Conservation (phyloP, 768 basidiomycete species). For the Coprinopsis cinerea region DNA sequence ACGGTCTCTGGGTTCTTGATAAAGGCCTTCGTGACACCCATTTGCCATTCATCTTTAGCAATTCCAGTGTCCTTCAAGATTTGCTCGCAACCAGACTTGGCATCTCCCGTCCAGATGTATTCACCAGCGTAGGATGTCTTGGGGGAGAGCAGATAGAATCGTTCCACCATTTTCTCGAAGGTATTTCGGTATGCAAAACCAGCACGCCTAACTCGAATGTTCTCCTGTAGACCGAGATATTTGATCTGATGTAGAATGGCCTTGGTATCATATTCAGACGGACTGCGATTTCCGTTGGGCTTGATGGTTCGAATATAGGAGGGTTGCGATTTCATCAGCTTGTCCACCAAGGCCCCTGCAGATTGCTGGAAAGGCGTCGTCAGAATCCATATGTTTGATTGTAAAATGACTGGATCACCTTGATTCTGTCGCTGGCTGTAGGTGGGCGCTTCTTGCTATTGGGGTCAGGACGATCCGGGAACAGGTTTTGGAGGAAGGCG, state of each 20-base stretch:
- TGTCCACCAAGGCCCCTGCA: constrained; percentile 94
- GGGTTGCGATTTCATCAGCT: constrained; percentile 95
- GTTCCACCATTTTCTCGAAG: constrained; percentile 98
- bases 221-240: constrained; percentile 97
- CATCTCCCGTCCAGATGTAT: constrained; percentile 91
- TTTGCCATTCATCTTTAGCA: constrained; percentile 97
- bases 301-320: constrained; percentile 99
- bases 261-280: constrained; percentile 88
- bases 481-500: constrained; percentile 79
- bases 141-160: constrained; percentile 93
- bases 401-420: constrained; percentile 40
- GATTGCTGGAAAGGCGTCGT: constrained; percentile 48
- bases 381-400: background rate
- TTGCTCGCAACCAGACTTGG: constrained; percentile 85
- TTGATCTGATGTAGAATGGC: constrained; percentile 98
- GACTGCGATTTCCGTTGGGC: constrained; percentile 93
- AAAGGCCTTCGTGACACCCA: constrained; percentile 98
- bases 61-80: constrained; percentile 96
- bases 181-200: constrained; percentile 98
- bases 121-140: constrained; percentile 97
- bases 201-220: constrained; percentile 93
- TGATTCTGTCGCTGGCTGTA: constrained; percentile 97
- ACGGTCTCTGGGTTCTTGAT: constrained; percentile 99
- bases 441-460: constrained; percentile 97
- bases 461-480: constrained; percentile 93